phyloP scores from a whole-genome alignment of 1,139 yeast genomes.

The Suhomyces coccinellae region DNA sequence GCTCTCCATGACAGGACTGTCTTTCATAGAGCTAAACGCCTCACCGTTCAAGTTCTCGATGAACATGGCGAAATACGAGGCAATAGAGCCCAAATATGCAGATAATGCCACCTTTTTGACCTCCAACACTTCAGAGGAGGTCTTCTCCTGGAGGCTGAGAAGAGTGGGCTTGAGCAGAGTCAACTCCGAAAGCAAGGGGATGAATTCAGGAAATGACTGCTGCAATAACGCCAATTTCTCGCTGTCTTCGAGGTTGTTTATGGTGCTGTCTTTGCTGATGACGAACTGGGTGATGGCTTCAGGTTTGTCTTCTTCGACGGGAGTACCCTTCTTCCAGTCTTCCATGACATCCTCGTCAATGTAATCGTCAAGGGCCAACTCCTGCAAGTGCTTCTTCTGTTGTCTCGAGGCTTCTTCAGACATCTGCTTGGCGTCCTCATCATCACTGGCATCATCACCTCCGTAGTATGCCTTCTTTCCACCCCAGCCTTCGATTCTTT shows the following conservation, averaged over 20 bases:
- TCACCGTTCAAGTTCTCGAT: slow-evolving; percentile 56
- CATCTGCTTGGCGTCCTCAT: slow-evolving; percentile 74
- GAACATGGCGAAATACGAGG: slow-evolving; percentile 75
- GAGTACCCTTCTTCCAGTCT: slow-evolving; percentile 57
- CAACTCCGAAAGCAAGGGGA: slow-evolving; percentile 73
- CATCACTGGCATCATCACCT: slow-evolving; percentile 77
- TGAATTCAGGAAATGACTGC: slow-evolving; percentile 78
- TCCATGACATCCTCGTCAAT: slow-evolving; percentile 79
- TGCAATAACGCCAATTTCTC: slow-evolving; percentile 52
- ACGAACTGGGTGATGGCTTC: slow-evolving; percentile 19
- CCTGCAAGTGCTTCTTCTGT: slow-evolving; percentile 82
- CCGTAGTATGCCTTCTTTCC: slow-evolving; percentile 70
- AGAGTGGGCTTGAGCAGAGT: slow-evolving; percentile 38
- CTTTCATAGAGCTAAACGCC: slow-evolving; percentile 66
- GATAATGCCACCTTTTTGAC: slow-evolving; percentile 69
- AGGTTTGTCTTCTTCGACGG: slow-evolving; percentile 32
- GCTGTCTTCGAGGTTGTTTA: slow-evolving; percentile 37
- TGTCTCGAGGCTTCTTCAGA: slow-evolving; percentile 87
- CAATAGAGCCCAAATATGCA: slow-evolving; percentile 72
- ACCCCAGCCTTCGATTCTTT: slow-evolving; percentile 77
- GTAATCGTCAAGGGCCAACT: slow-evolving; percentile 78
- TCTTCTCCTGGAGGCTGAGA: slow-evolving; percentile 26
- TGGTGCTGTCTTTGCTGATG: slow-evolving; percentile 29
- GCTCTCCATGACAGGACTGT: slow-evolving; percentile 85
- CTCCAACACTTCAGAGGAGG: slow-evolving; percentile 34